Base-by-base conservation (phyloP, 1,284 basidiomycete genomes). In the Irpex sp. region DNA sequence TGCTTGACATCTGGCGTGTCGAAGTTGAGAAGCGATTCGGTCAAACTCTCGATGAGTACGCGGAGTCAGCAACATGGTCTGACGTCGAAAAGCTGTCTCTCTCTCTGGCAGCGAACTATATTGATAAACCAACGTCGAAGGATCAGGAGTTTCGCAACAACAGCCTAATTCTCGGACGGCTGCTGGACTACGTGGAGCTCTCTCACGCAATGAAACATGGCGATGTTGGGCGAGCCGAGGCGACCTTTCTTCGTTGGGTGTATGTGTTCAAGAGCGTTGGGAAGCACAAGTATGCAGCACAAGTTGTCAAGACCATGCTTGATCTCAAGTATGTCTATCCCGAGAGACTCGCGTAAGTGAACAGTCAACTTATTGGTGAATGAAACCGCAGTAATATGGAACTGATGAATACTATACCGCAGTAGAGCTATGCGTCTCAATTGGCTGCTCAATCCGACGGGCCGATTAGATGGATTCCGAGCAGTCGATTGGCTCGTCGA, bases 141-240 rank as follows among this genome's bases (percentile, higher is more conserved):
- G 72, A 73, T 57, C 19, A 60, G 39, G 61, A 63, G 14, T 63
- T 60, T 16, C 66, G 70, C 53, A 71, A 73, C 56, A 54, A 56
- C 14, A 35, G 67, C 9, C 37, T 71, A 1, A 65, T 66, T 14
- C 60, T 67, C n/a, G 47, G 67, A 48, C 66, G 71, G 52, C 58
- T 60, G 3, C 61, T 74, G 0, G 59, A 72, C 2, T 74, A 75
- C 55, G 63, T 68, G 21, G 70, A 74, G 56, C 56, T 72, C 1
- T 58, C 66, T 10, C 64, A 69, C 61, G 72, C 72, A 1, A 66
- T 72, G 64, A 72, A 72, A 39, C 9, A 33, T 7, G 73, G 75
- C 3, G 73, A 75, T 58, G 72, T 76, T 56, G 73, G 73, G 1
- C 65, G 71, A 2, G 64, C 74, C 10, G 72, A 74, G 58, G 47